Conservation (phyloP, 495 filamentous ascomycete genomes). For the Neurospora sp. region DNA sequence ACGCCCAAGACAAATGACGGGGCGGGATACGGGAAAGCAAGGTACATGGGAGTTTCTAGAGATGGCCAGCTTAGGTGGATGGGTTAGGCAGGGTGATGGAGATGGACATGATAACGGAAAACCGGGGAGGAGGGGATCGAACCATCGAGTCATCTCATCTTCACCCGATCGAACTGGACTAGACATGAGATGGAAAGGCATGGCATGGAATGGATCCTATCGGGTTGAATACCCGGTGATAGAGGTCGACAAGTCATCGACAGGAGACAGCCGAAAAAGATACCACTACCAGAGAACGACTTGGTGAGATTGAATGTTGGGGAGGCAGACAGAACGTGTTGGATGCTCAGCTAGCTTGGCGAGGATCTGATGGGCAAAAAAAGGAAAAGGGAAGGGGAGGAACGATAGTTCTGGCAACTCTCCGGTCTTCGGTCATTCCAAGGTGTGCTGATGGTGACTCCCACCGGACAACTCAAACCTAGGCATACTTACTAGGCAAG, state of each 20-base stretch:
- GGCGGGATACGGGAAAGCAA: neutral
- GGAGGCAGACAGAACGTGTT: neutral
- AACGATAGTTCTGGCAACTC: neutral
- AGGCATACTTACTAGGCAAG: neutral
- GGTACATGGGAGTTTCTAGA: neutral
- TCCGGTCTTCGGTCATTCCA: neutral
- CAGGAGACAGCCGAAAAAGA: neutral
- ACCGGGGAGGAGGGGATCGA: neutral
- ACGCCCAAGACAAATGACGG: neutral
- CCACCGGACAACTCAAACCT: neutral
- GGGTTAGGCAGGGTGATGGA: neutral
- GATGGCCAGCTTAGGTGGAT: neutral
- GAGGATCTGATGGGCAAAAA: no score
- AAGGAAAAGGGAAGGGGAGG: no score
- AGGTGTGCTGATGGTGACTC: neutral
- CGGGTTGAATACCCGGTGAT: neutral
- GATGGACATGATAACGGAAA: neutral
- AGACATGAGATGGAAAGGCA: neutral
- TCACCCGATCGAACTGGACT: neutral
- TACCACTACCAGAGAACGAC: neutral
- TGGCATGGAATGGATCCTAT: neutral
- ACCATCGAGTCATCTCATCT: neutral
- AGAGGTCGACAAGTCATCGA: neutral
- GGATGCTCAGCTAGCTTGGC: neutral
- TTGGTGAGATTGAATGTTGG: neutral